phyloP scores from a whole-genome alignment of 2,329 filamentous ascomycete genomes.

The Zymoseptoria crescenta region DNA sequence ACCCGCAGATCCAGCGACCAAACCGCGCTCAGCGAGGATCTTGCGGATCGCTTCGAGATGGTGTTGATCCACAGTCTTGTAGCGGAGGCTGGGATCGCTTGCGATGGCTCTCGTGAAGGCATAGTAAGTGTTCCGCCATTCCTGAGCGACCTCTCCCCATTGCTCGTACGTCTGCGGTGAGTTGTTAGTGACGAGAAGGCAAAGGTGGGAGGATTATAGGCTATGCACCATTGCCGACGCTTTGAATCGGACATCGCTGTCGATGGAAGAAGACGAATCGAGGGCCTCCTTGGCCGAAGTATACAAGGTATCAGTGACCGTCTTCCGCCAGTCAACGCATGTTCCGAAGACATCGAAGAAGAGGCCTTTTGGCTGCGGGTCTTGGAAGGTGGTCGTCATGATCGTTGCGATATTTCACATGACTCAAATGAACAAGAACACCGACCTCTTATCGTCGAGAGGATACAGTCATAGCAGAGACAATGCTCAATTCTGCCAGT shows the following conservation, averaged over 20 bases:
- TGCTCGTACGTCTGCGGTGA: conserved; percentile 39
- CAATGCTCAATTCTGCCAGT: background rate
- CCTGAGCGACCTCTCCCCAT: conserved; percentile 42
- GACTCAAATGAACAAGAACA: background rate
- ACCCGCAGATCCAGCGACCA: conserved; percentile 11
- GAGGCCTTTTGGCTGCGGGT: conserved; percentile 47
- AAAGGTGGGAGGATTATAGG: background rate
- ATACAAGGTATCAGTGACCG: conserved; percentile 54
- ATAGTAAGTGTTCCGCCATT: conserved; percentile 55
- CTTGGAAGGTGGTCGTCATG: conserved; percentile 1
- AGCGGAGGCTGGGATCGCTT: conserved; percentile 36
- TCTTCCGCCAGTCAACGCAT: conserved; percentile 68
- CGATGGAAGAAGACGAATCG: conserved; percentile 39
- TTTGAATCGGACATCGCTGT: conserved; percentile 41
- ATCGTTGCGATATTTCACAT: background rate
- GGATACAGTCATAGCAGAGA: background rate
- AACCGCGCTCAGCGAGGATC: conserved; percentile 47
- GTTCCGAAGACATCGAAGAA: conserved; percentile 76
- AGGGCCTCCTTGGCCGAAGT: conserved; percentile 43
- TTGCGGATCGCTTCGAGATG: conserved; percentile 55
- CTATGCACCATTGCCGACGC: conserved; percentile 37
- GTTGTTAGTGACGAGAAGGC: background rate
- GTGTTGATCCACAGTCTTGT: conserved; percentile 66
- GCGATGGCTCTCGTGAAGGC: conserved; percentile 48
- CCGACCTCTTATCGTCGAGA: background rate